Evolutionary conservation across 345 rosid genomes (phyloP).

Genomic region (Clausena lansium): DNA sequence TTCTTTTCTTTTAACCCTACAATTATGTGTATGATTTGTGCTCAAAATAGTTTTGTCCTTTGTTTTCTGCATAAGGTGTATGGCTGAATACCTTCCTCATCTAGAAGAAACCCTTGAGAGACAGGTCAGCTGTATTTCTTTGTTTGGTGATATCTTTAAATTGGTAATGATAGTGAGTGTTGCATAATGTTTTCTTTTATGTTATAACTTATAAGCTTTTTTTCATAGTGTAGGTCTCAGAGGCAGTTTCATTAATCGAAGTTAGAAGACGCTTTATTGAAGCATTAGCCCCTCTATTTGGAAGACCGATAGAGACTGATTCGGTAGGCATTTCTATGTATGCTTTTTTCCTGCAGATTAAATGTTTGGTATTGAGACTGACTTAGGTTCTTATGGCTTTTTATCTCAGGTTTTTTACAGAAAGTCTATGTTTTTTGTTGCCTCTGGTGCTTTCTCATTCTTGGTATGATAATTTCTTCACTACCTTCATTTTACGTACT

Average conservation of each 20-base stretch:
- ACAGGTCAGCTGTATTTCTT: constrained; percentile 52
- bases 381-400: constrained; percentile 22
- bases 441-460: constrained; percentile 73
- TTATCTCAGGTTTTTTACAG: constrained; percentile 72
- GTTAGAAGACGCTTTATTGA: constrained; percentile 74
- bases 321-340: constrained; percentile 50
- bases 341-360: not conserved
- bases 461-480: constrained; percentile 44
- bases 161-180: not conserved
- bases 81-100: constrained; percentile 99
- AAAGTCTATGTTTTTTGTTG: constrained; percentile 64
- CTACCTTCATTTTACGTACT: not conserved
- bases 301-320: constrained; percentile 92
- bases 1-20: constrained; percentile 1
- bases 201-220: constrained; percentile 13
- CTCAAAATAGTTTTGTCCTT: constrained; percentile 16
- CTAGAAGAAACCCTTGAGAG: constrained; percentile 81
- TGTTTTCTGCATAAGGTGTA: constrained; percentile 59
- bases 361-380: constrained; percentile 2
- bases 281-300: constrained; percentile 63
- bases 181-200: constrained; percentile 8
- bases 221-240: constrained; percentile 36
- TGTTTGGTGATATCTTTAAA: constrained; percentile 3
- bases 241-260: constrained; percentile 71
- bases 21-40: constrained; percentile 7